A percentile compares a stretch with the other conserved stretches of the same genome.
These are phyloP conservation scores for Phtheirospermum japonicum DNA, from an alignment of 257 asterid genomes.

Conservation along the genomic window DNA sequence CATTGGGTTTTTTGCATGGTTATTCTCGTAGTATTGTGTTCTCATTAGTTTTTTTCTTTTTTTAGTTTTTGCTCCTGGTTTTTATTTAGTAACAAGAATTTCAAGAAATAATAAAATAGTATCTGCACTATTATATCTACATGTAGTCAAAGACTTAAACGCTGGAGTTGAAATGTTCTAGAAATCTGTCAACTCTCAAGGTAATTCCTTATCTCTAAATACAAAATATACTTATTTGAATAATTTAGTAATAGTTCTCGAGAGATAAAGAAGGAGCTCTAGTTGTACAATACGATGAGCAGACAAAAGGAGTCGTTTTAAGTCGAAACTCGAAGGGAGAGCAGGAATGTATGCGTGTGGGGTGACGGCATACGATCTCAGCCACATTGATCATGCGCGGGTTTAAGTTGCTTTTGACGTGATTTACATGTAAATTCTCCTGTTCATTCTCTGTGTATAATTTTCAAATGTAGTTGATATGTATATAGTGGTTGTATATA, in stretches of 20 bases:
- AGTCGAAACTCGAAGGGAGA: constrained; percentile 65
- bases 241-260: constrained; percentile 8
- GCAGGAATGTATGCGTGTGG: constrained; percentile 98
- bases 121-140: no score
- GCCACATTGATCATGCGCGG: constrained; percentile 97
- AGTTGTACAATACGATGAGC: constrained; percentile 87
- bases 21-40: no score
- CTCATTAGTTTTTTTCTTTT: no score
- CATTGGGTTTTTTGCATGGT: no score
- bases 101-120: no score
- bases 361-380: constrained; percentile 93
- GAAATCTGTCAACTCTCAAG: no score
- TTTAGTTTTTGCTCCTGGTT: no score
- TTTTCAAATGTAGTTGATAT: constrained; percentile 13
- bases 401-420: constrained; percentile 91
- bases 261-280: constrained; percentile 43
- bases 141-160: no score
- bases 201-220: no score
- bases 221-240: no score
- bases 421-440: constrained; percentile 56
- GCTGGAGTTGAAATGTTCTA: no score
- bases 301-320: constrained; percentile 70
- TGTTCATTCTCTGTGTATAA: background rate
- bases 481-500: background rate
- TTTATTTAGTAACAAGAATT: no score